These are phyloP conservation scores for Malus sieversii DNA, from an alignment of 306 rosid genomes.

Conservation along the genomic window DNA sequence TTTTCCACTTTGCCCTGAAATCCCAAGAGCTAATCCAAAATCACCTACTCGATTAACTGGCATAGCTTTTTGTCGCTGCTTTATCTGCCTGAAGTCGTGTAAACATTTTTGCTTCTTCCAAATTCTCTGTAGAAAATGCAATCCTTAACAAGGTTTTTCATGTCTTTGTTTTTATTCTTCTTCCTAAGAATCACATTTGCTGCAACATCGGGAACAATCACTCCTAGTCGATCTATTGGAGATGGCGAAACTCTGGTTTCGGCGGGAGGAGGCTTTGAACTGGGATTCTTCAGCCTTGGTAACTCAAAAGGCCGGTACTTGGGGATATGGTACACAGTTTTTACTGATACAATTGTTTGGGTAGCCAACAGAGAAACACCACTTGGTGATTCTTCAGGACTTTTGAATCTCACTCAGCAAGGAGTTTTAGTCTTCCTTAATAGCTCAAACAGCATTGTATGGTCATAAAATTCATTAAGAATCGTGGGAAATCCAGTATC, in stretches of 20 bases:
- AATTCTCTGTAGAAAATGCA: background rate
- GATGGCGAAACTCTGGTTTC: background rate
- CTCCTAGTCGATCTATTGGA: background rate
- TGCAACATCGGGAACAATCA: background rate
- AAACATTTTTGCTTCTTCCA: background rate
- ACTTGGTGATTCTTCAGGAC: constrained; percentile 2
- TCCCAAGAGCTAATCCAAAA: too few relatives aligned
- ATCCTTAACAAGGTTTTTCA: background rate
- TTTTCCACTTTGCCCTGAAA: too few relatives aligned
- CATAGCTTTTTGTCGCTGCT: background rate
- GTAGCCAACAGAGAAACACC: constrained; percentile 21
- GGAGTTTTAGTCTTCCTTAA: constrained; percentile 18
- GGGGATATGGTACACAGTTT: constrained; percentile 5
- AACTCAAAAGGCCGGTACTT: background rate
- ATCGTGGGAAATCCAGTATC: background rate
- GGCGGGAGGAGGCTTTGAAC: background rate
- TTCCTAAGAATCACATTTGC: background rate
- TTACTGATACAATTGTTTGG: background rate
- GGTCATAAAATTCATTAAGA: constrained; percentile 34
- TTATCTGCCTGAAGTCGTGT: background rate
- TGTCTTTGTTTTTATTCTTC: background rate
- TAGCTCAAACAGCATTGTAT: constrained; percentile 7
- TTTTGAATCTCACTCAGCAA: background rate
- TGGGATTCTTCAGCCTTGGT: constrained; percentile 17
- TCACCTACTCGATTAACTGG: too few relatives aligned